phyloP scores from a whole-genome alignment of 768 basidiomycete species.

The Suillus ampliporus region DNA sequence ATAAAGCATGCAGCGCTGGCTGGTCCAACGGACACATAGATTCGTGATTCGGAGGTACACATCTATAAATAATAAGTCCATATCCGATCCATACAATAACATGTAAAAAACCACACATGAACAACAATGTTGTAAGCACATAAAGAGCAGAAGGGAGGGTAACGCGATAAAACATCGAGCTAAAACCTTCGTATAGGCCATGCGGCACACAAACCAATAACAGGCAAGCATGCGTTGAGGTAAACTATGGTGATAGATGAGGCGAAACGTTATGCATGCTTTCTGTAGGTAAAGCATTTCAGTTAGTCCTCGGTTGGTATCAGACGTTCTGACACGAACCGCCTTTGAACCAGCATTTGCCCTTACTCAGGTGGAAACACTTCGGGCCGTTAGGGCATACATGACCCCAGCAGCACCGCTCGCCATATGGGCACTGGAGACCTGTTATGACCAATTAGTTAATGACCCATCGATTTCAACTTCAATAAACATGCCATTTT shows the following conservation, averaged over 20 bases:
- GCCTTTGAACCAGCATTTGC: constrained; percentile 91
- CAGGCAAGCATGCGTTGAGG: constrained; percentile 27
- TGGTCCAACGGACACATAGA: neutral
- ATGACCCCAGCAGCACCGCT: constrained; percentile 84
- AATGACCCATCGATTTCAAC: constrained; percentile 5
- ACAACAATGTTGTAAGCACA: constrained; percentile 27
- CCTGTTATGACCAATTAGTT: constrained; percentile 45
- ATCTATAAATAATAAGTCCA: constrained; percentile 25
- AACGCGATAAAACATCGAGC: constrained; percentile 14
- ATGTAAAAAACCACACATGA: constrained; percentile 22
- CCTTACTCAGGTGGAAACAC: constrained; percentile 71
- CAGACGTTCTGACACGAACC: constrained; percentile 38
- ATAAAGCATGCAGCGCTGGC: neutral
- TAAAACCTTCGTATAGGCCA: constrained; percentile 30
- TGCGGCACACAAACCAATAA: constrained; percentile 27
- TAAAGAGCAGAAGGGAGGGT: constrained; percentile 2
- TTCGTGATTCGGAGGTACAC: constrained; percentile 6
- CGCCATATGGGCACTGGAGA: constrained; percentile 75
- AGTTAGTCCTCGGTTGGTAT: neutral
- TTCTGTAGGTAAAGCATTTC: constrained; percentile 29
- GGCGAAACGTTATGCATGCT: constrained; percentile 45
- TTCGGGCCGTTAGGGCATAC: constrained; percentile 79
- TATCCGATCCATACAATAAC: constrained; percentile 16
- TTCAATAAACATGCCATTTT: constrained; percentile 58
- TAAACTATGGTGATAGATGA: constrained; percentile 19